Base-by-base conservation (phyloP, 306 rosid species). In the Malus sylvestris region DNA sequence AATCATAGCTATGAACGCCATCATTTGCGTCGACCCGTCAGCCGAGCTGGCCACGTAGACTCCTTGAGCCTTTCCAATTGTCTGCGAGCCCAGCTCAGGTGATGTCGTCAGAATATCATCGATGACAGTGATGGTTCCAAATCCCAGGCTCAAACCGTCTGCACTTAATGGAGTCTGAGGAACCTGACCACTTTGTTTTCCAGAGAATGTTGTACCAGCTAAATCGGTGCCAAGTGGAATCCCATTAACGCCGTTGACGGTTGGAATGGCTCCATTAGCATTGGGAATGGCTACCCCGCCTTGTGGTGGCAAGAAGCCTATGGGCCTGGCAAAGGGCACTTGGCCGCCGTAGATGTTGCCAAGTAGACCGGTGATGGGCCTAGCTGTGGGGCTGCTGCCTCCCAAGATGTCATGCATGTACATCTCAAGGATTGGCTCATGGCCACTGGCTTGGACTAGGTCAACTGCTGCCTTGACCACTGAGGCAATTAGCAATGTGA, bases 321-420 rank as follows among this genome's bases (percentile, higher is more conserved):
- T 77, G 45, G 95, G 96, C 69, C 79, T 81, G 16, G 94, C 90
- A 84, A 94, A 94, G 18, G 97, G 97, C 16, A 94, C 96, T 85
- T 89, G 94, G 15, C 98, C 93, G 51, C 87, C 85, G 81, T 94
- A 94, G 75, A 91, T 94, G 82, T 85, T 92, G 16, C 98, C 97
- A 5, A 94, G 80, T 60, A 94, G 79, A 61, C 95, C 96, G 2
- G 98, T 91, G 64, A 94, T 84, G 0, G 97, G 97, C n/a, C 96
- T 84, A 0, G 98, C 89, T 12, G 96, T 91, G 0, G 98, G 94
- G 83, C 70, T 87, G 38, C 81, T 88, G 10, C 98, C 97, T 7
- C 94, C 97, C 18, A 91, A 86, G 79, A 91, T 88, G 88, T 91
- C 98, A 65, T 94, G 97, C 95, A 94, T 88, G 86, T 87, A 94